Conservation (phyloP, 2,329 filamentous ascomycete genomes). For the Zopfia rhizophila region DNA sequence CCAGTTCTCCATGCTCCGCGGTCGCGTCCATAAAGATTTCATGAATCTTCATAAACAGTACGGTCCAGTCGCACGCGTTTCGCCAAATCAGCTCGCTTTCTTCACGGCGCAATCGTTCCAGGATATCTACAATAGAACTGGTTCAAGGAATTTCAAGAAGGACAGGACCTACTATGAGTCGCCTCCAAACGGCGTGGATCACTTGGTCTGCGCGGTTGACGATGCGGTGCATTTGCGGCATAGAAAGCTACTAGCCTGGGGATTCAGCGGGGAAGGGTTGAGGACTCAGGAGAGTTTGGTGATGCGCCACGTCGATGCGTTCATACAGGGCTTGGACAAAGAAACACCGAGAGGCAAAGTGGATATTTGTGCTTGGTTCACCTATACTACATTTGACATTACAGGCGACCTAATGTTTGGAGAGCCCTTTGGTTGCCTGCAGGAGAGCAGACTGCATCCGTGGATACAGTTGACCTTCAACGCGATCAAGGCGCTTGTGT, state of each 20-base stretch:
- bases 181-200: conserved; percentile 6
- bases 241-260: too few species aligned
- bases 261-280: too few species aligned
- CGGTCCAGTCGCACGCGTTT: conserved; percentile 58
- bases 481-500: neutral
- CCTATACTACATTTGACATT: conserved; percentile 30
- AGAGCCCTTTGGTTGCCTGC: conserved; percentile 49
- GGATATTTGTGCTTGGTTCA: conserved; percentile 30
- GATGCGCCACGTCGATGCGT: too few species aligned
- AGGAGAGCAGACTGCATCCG: conserved; percentile 39
- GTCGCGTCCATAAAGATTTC: too few species aligned
- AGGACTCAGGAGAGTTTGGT: too few species aligned
- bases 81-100: conserved; percentile 59
- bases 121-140: conserved; percentile 49
- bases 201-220: conserved; percentile 8
- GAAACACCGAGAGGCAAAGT: too few species aligned
- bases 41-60: too few species aligned
- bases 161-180: conserved; percentile 5
- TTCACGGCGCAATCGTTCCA: conserved; percentile 49
- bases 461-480: conserved; percentile 40
- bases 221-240: too few species aligned
- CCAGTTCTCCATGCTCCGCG: too few species aligned
- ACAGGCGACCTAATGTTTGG: conserved; percentile 63
- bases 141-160: neutral
- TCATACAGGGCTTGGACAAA: too few species aligned